phyloP scores from a whole-genome alignment of 2,329 filamentous ascomycete genomes.

The Myriosclerotinia duriaeana region DNA sequence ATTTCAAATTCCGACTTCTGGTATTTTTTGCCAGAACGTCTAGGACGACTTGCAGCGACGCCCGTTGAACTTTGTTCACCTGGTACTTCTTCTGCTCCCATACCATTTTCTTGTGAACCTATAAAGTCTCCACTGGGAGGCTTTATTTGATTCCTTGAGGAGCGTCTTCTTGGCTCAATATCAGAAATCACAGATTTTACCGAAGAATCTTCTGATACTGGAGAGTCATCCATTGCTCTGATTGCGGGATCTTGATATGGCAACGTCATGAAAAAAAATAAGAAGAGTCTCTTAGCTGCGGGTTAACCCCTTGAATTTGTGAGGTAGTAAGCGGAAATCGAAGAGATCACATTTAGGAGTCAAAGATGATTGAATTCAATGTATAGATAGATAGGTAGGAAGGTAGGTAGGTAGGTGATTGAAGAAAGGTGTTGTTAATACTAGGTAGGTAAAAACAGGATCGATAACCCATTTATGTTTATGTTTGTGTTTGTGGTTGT shows the following conservation, averaged over 20 bases:
- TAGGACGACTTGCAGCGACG: background rate
- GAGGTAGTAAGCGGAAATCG: background rate
- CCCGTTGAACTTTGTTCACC: background rate
- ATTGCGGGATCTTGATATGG: background rate
- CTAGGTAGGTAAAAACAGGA: background rate
- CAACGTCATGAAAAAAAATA: background rate
- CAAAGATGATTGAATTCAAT: background rate
- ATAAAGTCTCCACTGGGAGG: slow-evolving; percentile 17
- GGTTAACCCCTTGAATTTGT: background rate
- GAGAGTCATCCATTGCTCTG: slow-evolving; percentile 6
- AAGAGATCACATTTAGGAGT: background rate
- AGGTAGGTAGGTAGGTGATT: background rate
- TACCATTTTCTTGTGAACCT: background rate
- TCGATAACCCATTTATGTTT: background rate
- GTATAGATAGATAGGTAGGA: background rate
- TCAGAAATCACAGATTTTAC: background rate
- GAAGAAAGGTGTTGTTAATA: background rate
- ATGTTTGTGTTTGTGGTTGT: too few relatives aligned
- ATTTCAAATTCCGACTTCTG: slow-evolving; percentile 8
- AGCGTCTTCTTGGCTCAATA: slow-evolving; percentile 14
- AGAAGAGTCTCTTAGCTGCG: background rate
- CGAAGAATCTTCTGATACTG: background rate
- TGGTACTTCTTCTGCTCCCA: background rate
- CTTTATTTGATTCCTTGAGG: slow-evolving; percentile 12
- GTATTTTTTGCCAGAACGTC: background rate